Conservation (phyloP, 169 alveolate genomes). For the Plasmodium falciparum region DNA sequence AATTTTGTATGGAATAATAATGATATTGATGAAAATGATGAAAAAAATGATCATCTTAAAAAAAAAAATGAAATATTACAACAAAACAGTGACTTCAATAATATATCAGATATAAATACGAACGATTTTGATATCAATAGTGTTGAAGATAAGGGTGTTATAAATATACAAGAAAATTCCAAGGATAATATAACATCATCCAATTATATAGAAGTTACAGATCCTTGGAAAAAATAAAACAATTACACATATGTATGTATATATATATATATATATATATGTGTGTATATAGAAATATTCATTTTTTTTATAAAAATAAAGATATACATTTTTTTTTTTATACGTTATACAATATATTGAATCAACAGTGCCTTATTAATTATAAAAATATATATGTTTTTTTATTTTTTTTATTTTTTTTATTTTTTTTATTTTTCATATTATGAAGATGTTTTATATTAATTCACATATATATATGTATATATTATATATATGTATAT, state of each 20-base stretch:
- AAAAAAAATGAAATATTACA: background rate
- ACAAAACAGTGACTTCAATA: background rate
- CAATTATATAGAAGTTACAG: conserved; percentile 11
- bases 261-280: no score
- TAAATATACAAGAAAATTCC: conserved; percentile 1
- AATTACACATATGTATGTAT: no score
- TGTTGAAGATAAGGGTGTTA: conserved; percentile 4
- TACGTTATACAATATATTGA: background rate
- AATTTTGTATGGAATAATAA: conserved; percentile 19
- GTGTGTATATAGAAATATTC: no score
- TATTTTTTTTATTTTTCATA: no score
- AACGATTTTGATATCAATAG: conserved; percentile 17
- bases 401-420: background rate
- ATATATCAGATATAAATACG: no score
- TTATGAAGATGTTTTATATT: no score
- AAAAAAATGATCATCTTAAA: background rate
- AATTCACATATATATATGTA: no score
- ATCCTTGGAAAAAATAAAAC: background rate
- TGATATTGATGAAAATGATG: background rate
- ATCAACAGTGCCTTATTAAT: background rate
- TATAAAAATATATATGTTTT: background rate
- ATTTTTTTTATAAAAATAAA: no score
- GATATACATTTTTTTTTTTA: background rate
- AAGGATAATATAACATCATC: conserved; percentile 1
- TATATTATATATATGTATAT: background rate